These are phyloP conservation scores for Xylariaceae sp. DNA, from an alignment of 2,329 filamentous ascomycete species.

Conservation along the genomic window DNA sequence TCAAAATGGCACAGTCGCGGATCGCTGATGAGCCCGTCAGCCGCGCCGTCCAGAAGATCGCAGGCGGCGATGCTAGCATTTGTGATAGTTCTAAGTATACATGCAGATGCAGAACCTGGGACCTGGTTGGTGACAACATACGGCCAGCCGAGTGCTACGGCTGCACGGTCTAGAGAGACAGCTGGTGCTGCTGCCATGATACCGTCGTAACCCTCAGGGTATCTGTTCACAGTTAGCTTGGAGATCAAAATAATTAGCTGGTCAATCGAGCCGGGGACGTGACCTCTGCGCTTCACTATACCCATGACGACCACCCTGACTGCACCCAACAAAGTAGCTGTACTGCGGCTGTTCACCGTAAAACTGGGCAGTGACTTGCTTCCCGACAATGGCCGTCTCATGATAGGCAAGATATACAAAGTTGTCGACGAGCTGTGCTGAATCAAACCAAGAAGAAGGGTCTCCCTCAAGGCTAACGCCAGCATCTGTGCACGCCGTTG, in stretches of 20 bases:
- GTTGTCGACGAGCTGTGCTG: conserved; percentile 3
- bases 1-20: conserved; percentile 9
- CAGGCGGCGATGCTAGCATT: conserved; percentile 6
- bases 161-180: conserved; percentile 1
- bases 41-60: conserved; percentile 9
- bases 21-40: conserved; percentile 9
- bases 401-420: conserved; percentile 4
- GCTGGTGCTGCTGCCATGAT: conserved; percentile 5
- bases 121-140: conserved; percentile 5
- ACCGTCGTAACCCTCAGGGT: conserved; percentile 8
- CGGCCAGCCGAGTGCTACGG: conserved; percentile 4
- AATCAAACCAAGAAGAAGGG: conserved; percentile 18
- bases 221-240: neutral
- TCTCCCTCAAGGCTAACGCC: conserved; percentile 8
- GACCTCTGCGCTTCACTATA: conserved; percentile 4
- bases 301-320: conserved; percentile 4
- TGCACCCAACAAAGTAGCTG: conserved; percentile 6
- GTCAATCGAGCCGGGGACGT: neutral
- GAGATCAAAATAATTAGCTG: too few relatives aligned
- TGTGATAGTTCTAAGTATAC: conserved; percentile 7
- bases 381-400: conserved; percentile 4
- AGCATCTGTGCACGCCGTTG: conserved; percentile 25
- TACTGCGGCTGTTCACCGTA: conserved; percentile 1
- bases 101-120: conserved; percentile 6
- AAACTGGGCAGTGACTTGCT: conserved; percentile 1